Base-by-base conservation (phyloP, 345 rosid species). In the Punica granatum region DNA sequence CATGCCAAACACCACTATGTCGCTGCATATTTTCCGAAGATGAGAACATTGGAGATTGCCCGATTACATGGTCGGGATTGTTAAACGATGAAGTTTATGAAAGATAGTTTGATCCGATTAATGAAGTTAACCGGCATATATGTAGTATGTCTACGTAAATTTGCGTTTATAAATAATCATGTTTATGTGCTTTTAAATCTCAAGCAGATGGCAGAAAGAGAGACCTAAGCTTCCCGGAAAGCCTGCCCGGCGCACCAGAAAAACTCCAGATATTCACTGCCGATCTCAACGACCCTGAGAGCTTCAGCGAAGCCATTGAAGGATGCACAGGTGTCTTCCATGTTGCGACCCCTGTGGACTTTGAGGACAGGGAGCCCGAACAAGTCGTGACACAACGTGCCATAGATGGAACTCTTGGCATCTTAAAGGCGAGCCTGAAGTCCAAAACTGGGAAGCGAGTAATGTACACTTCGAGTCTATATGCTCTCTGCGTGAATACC, bases 281-380 rank as follows among this genome's bases (percentile, higher is more conserved):
- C n/a, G 78, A 76, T 32, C 76, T 80, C 7, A 36, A 37, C 7
- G 66, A 68, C 64, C 83, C 80, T 0, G 54, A 60, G 35, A 84
- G 83, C 56, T 89, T 85, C 64, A 72, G 67, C 30, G 76, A 72
- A 11, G 89, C 92, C 37, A 77, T 89, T 28, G 74, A 76, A 32
- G 90, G 89, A 25, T 89, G 96, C 72, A 67, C 28, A 1, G 88
- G 85, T 0, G 86, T 89, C 1, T 75, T 87, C 64, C 96, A 85
- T 56, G 82, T 87, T 42, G 92, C 92, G 9, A 73, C 80, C 16
- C 85, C 90, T 0, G 48, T 81, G 62, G 88, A 88, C 53, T 60
- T 69, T 18, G 62, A 64, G 37, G 18, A 46, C 68, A 28, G 1
- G 9, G 41, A 31, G 10, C 64, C 64, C 37, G 64, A 60, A 74